Conservation (phyloP, 495 filamentous ascomycete genomes). For the Astrothelium subdiscretum region DNA sequence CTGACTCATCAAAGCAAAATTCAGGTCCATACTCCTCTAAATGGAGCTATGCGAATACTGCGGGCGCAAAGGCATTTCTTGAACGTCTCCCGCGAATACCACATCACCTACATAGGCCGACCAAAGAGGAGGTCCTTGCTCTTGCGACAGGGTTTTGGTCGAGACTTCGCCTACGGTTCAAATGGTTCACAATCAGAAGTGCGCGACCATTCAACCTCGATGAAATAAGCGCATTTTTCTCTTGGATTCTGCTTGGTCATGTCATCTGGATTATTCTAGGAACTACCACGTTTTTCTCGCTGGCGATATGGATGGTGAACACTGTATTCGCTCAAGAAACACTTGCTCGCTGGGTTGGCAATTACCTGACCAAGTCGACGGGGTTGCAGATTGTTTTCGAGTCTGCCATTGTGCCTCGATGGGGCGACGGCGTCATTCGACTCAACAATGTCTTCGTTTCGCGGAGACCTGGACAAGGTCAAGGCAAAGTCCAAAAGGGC, state of each 20-base stretch:
- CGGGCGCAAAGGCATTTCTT: conserved; percentile 27
- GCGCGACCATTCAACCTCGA: conserved; percentile 92
- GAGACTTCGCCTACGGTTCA: conserved; percentile 82
- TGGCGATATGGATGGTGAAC: conserved; percentile 80
- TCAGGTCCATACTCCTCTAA: background rate
- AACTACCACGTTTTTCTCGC: conserved; percentile 93
- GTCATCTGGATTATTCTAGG: conserved; percentile 88
- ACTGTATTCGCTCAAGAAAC: conserved; percentile 98
- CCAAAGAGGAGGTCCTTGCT: conserved; percentile 83
- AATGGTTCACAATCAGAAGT: conserved; percentile 93
- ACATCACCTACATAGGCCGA: conserved; percentile 62
- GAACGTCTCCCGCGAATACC: conserved; percentile 58
- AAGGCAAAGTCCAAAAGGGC: conserved; percentile 77
- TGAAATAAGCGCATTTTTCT: conserved; percentile 89
- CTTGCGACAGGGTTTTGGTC: conserved; percentile 91
- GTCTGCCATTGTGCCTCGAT: conserved; percentile 91
- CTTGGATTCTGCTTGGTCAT: conserved; percentile 89
- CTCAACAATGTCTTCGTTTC: conserved; percentile 97
- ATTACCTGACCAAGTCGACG: conserved; percentile 89
- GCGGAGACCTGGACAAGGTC: conserved; percentile 65
- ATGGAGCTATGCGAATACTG: background rate
- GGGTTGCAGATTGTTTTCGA: conserved; percentile 96
- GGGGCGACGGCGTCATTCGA: conserved; percentile 86
- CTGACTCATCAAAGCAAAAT: background rate
- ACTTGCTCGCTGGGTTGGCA: conserved; percentile 81